Conservation (phyloP, 208 protist genomes). For the Leishmania mexicana region DNA sequence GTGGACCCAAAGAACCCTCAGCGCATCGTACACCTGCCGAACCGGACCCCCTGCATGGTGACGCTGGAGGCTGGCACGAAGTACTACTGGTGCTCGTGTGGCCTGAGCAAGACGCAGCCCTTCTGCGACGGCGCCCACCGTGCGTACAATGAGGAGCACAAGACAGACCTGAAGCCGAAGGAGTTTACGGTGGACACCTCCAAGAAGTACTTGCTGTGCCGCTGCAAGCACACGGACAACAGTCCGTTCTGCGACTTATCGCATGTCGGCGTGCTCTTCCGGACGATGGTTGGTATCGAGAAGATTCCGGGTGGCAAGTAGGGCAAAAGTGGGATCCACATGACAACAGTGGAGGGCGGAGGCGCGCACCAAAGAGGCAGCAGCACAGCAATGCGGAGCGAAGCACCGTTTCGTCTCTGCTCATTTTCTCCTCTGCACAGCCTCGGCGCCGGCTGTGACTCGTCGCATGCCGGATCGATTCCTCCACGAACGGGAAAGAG, state of each 20-base stretch:
- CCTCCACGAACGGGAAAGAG: not conserved
- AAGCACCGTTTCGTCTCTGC: not conserved
- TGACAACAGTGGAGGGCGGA: not conserved
- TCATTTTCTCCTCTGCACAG: not conserved
- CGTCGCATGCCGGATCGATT: not conserved
- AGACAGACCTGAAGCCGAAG: constrained; percentile 62
- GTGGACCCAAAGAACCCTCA: constrained; percentile 60
- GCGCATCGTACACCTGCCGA: constrained; percentile 48
- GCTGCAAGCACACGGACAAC: constrained; percentile 77
- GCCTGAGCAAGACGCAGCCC: constrained; percentile 77
- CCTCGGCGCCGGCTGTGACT: not conserved
- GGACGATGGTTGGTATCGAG: constrained; percentile 55
- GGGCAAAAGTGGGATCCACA: constrained; percentile 9
- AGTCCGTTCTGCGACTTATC: constrained; percentile 74
- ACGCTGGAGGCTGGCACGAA: constrained; percentile 62
- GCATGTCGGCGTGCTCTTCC: constrained; percentile 71
- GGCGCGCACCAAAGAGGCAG: not conserved
- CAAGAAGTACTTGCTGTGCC: constrained; percentile 69
- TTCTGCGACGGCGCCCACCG: constrained; percentile 79
- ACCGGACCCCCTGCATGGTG: constrained; percentile 53
- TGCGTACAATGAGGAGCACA: constrained; percentile 70
- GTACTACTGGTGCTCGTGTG: constrained; percentile 88
- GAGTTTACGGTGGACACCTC: constrained; percentile 56
- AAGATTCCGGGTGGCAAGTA: constrained; percentile 29
- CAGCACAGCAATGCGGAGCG: not conserved